Conservation (phyloP, 2,329 filamentous ascomycete species). For the Pseudogymnoascus sp. region DNA sequence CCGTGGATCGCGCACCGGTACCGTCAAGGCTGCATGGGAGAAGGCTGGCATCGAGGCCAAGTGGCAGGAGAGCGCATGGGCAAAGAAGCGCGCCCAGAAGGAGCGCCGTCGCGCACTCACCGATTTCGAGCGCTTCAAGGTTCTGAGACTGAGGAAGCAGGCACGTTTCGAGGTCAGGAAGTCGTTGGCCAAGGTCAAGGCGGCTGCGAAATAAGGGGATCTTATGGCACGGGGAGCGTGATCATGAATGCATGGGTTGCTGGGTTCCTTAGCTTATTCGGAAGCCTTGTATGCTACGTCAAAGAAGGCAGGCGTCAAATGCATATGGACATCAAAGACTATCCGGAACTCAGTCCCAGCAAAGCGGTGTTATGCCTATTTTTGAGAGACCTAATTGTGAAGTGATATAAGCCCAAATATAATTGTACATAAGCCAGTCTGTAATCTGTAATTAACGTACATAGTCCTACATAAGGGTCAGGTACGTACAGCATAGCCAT, state of each 20-base stretch:
- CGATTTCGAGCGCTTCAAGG: constrained; percentile 99
- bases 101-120: constrained; percentile 83
- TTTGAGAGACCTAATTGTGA: not conserved
- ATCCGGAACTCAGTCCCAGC: constrained; percentile 2
- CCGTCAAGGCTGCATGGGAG: constrained; percentile 85
- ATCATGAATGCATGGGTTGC: constrained; percentile 45
- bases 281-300: constrained; percentile 60
- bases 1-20: constrained; percentile 72
- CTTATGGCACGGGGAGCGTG: constrained; percentile 34
- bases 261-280: constrained; percentile 51
- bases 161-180: constrained; percentile 97
- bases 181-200: constrained; percentile 87
- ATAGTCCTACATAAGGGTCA: not conserved
- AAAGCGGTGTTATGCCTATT: not conserved
- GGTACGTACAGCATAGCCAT: not conserved
- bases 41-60: constrained; percentile 85
- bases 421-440: not conserved
- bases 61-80: constrained; percentile 87
- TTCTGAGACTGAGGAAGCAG: constrained; percentile 98
- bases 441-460: not conserved
- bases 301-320: constrained; percentile 55
- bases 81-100: constrained; percentile 83
- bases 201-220: constrained; percentile 56
- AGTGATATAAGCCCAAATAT: not conserved
- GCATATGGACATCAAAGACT: constrained; percentile 52